phyloP scores from a whole-genome alignment of 148 eudicot genomes.

The Vaccinium myrtillus region DNA sequence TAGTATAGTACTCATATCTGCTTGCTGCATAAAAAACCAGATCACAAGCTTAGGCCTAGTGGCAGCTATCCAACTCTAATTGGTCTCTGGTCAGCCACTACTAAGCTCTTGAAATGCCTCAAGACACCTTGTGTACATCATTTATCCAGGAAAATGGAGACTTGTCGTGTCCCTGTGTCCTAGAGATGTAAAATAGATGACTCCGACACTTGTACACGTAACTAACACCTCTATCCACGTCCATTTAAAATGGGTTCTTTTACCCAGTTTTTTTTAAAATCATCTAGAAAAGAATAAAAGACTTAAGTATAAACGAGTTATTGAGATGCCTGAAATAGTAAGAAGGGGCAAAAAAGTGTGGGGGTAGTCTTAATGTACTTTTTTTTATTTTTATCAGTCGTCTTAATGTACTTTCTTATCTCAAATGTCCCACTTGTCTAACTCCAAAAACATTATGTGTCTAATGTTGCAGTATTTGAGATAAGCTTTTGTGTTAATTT shows the following conservation, averaged over 20 bases:
- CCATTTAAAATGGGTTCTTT: not conserved
- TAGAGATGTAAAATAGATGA: not conserved
- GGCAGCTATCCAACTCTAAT: not conserved
- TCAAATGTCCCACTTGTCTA: not conserved
- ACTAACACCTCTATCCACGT: not conserved
- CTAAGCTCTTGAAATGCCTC: not conserved
- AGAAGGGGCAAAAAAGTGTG: not conserved
- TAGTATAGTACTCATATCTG: not conserved
- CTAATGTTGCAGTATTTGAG: not conserved
- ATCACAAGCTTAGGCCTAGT: not conserved
- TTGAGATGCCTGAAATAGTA: not conserved
- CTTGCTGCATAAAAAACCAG: not conserved
- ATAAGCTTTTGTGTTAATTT: not conserved
- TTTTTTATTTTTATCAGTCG: too few relatives aligned
- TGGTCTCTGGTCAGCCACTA: not conserved
- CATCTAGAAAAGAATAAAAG: not conserved
- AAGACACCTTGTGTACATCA: not conserved
- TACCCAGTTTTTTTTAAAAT: not conserved
- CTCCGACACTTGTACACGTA: not conserved
- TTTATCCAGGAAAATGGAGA: not conserved
- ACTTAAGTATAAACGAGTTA: not conserved
- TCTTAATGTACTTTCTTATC: not conserved
- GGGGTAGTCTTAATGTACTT: not conserved
- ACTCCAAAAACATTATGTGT: not conserved
- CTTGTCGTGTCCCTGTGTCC: not conserved